Evolutionary conservation across 352 stramenopile genomes (phyloP), one percentile per base, ranked within the genome.

Genomic region (Thalassiosira livingstoniorum): DNA sequence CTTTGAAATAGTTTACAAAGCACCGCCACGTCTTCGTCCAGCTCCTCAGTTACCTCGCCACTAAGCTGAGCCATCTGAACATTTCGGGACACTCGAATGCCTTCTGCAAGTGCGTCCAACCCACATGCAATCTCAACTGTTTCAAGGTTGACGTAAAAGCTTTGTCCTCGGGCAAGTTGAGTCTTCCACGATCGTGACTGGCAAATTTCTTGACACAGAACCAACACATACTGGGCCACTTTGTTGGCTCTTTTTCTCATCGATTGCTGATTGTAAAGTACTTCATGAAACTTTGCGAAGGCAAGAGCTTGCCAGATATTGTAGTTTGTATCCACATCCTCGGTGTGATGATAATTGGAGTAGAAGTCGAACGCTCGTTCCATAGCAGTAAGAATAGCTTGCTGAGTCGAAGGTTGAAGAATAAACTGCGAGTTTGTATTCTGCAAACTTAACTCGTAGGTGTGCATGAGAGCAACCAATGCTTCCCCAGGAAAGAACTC

Each of bases 261-360:
- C 21, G 25, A 53, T 27, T 66, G 37, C 32, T 23, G 29, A 61
- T 53, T 58, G 47, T 58, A 23, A 7, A 75, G 25, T 27, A 27
- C 27, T 42, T 82, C 67, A 43, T 78, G 63, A 1, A 78, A 75
- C 42, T 34, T 72, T 42, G 74, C 39, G 75, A 90, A 83, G 2
- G 74, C 79, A 18, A 79, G 71, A 21, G 85, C 58, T 79, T 90
- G 80, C 83, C 83, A 90, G 63, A 89, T 89, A 42, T 85, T 85
- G 39, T 82, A 89, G 32, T 89, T 89, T 0, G 75, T 62, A 69
- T 85, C 79, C 7, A 82, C 43, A 55, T 78, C 62, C 34, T 45
- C 64, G 27, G 70, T 35, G n/a, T 87, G 25, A 51, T 86, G 82
- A 69, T 74, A 77, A 3, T 67, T 27, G 5, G 57, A 84, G 57